Evolutionary conservation across 2,329 filamentous ascomycete genomes (phyloP), one percentile per base, ranked within the genome.

Genomic region (Nothophoma quercina): DNA sequence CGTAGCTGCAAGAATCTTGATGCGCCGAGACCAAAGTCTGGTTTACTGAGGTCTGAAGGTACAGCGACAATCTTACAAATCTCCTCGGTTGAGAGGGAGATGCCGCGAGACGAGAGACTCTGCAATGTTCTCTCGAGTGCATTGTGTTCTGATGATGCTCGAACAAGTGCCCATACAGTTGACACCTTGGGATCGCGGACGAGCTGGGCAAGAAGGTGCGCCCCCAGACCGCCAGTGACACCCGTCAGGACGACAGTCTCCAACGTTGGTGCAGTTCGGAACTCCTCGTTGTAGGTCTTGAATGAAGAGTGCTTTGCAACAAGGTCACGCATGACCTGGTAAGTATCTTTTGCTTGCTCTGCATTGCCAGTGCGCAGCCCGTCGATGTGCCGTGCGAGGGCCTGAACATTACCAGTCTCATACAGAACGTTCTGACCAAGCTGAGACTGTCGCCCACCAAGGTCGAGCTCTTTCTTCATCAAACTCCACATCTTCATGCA

Each of bases 151-250:
- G 70, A 71, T 0, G 71, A 61, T 2, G 81, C 81, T 25, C 83
- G 77, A 5, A 84, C 79, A 2, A 85, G 75, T 47, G 79, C 81
- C 73, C 82, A 84, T 1, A 86, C 72, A 6, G 72, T 72, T 4
- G 63, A 49, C 5, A 76, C 69, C 25, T 64, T 53, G 7, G 63
- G 46, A 1, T 62, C 62, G 8, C 33, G 51, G 18, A 71, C 63
- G 5, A 77, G 58, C 26, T 75, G 68, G 1, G 70, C 59, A 1
- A 85, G 76, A 1, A 87, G 74, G 58, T 88, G 85, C 0, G 83
- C 78, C 1, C 87, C 87, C 0, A 89, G 76, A 1, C 85, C 86
- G 1, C 87, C 87, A 0, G 87, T 89, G 0, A 82, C 81, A 1
- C 87, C 87, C 0, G 87, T 89, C 3, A 89, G 68, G 1, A 86